A percentile compares a stretch with the other conserved stretches of the same genome.
Conservation (phyloP, 176 grass and related monocot genomes). For the Leersia perrieri region DNA sequence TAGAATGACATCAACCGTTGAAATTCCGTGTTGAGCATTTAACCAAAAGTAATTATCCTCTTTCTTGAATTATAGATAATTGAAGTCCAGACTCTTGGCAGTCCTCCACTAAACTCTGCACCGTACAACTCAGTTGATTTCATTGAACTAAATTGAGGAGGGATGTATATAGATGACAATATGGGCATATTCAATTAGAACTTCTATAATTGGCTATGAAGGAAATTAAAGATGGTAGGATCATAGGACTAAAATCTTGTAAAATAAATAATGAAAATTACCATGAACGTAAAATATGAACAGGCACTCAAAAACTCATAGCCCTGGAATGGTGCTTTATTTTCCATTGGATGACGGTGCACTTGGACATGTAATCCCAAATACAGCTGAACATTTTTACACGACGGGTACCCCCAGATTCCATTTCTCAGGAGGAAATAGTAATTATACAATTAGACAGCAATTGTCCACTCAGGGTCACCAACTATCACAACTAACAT, state of each 20-base stretch:
- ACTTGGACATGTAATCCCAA: neutral
- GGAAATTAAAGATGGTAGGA: neutral
- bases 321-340: neutral
- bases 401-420: neutral
- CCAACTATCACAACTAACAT: neutral
- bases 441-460: neutral
- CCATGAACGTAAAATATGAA: neutral
- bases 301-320: neutral
- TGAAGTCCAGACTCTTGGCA: neutral
- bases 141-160: neutral
- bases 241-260: neutral
- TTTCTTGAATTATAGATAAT: neutral
- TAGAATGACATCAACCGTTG: constrained; percentile 45
- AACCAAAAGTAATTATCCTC: constrained; percentile 22
- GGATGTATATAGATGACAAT: constrained; percentile 9
- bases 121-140: neutral
- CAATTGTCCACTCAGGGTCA: neutral
- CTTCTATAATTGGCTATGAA: neutral
- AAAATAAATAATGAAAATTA: neutral
- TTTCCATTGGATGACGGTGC: neutral
- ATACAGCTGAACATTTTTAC: neutral
- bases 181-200: neutral
- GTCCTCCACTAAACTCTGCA: neutral
- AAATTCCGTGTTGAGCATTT: constrained; percentile 35
- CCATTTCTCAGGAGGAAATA: neutral